A percentile compares a stretch with the other conserved stretches of the same genome.
Evolutionary conservation across 2,329 filamentous ascomycete genomes (phyloP).

Genomic region (Pseudocercospora macadamiae): DNA sequence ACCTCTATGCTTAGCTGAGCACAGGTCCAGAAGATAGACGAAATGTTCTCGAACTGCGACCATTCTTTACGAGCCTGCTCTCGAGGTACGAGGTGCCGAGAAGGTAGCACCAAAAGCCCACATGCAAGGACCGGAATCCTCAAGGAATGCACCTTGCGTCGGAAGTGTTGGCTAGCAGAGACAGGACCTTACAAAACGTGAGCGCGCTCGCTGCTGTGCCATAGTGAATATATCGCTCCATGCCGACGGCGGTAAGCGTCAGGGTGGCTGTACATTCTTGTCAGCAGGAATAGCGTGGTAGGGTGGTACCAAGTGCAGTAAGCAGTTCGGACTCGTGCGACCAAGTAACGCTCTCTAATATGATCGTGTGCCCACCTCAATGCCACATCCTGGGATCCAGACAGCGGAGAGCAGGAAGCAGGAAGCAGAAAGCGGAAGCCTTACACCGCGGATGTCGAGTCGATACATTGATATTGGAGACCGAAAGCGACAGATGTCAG

Average conservation of each 20-base stretch:
- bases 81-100: background rate
- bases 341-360: too few relatives aligned
- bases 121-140: constrained; percentile 2
- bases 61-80: constrained; percentile 1
- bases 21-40: background rate
- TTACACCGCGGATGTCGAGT: too few relatives aligned
- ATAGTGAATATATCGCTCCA: background rate
- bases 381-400: too few relatives aligned
- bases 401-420: too few relatives aligned
- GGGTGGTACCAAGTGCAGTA: background rate
- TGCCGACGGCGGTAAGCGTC: background rate
- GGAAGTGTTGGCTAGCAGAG: background rate
- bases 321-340: too few relatives aligned
- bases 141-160: constrained; percentile 5
- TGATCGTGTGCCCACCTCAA: too few relatives aligned
- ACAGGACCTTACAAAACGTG: background rate
- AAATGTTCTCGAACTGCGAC: background rate
- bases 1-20: background rate
- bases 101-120: constrained; percentile 1
- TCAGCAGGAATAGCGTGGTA: background rate
- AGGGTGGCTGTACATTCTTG: constrained; percentile 1
- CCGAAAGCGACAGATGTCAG: too few relatives aligned
- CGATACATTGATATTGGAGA: too few relatives aligned
- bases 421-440: too few relatives aligned
- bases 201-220: background rate